Evolutionary conservation across 176 grass and related monocot genomes (phyloP).

Genomic region (Aegilops speltoides): DNA sequence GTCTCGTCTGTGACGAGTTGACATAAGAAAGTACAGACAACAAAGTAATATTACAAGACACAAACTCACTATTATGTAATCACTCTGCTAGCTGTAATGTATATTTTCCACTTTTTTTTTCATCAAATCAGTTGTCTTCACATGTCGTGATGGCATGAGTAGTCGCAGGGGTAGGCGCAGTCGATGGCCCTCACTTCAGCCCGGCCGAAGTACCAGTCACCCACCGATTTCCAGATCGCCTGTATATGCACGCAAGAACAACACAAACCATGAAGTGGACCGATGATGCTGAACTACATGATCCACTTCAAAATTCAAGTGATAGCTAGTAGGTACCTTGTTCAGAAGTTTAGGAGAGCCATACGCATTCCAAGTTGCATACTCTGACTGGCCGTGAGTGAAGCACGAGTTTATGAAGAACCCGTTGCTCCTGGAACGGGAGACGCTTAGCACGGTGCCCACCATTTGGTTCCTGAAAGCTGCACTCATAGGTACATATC

Average conservation of each 20-base stretch:
- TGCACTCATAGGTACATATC: constrained; percentile 13
- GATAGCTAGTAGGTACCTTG: constrained; percentile 37
- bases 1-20: not conserved
- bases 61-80: not conserved
- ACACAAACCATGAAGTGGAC: not conserved
- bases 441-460: constrained; percentile 34
- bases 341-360: constrained; percentile 51
- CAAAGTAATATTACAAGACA: not conserved
- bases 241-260: constrained; percentile 1
- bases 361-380: constrained; percentile 41
- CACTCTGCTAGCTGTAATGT: not conserved
- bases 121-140: not conserved
- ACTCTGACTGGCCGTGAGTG: constrained; percentile 67
- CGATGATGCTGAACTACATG: not conserved
- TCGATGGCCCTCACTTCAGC: constrained; percentile 74
- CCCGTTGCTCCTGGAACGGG: constrained; percentile 45
- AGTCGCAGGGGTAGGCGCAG: constrained; percentile 76
- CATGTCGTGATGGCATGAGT: constrained; percentile 64
- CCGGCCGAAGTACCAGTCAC: constrained; percentile 86
- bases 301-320: not conserved
- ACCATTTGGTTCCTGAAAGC: constrained; percentile 82
- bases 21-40: not conserved
- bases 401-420: constrained; percentile 95
- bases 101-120: not conserved
- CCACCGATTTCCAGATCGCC: constrained; percentile 70